These are phyloP conservation scores for Penicillium sp. DNA, from an alignment of 2,329 filamentous ascomycete genomes.

Conservation along the genomic window DNA sequence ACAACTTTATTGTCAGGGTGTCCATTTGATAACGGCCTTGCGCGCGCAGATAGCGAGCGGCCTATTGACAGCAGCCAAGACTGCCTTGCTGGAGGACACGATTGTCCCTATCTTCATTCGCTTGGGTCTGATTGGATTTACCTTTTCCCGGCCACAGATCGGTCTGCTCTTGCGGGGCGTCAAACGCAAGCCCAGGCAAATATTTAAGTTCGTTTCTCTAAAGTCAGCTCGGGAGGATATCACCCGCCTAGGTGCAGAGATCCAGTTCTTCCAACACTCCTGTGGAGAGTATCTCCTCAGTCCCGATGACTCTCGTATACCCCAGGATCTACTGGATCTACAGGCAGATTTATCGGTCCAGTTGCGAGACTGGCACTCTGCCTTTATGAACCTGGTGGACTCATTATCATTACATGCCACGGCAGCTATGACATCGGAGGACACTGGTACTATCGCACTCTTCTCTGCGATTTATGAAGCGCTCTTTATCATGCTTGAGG, in stretches of 20 bases:
- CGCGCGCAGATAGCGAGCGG: slow-evolving; percentile 22
- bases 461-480: slow-evolving; percentile 36
- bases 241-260: slow-evolving; percentile 32
- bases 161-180: slow-evolving; percentile 24
- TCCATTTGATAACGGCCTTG: slow-evolving; percentile 34
- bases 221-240: slow-evolving; percentile 37
- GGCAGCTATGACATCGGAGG: slow-evolving; percentile 17
- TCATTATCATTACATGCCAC: slow-evolving; percentile 5
- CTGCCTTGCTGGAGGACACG: slow-evolving; percentile 31
- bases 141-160: slow-evolving; percentile 21
- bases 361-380: slow-evolving; percentile 33
- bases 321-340: slow-evolving; percentile 23
- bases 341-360: slow-evolving; percentile 25
- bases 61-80: slow-evolving; percentile 18
- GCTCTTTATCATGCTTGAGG: slow-evolving; percentile 30
- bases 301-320: slow-evolving; percentile 16
- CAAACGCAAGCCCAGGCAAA: not conserved
- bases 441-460: slow-evolving; percentile 30
- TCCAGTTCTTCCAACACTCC: slow-evolving; percentile 30
- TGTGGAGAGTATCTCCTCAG: slow-evolving; percentile 29
- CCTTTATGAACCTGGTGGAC: slow-evolving; percentile 30
- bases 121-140: slow-evolving; percentile 32
- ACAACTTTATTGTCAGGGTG: slow-evolving; percentile 39
- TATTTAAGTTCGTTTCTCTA: slow-evolving; percentile 27
- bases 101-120: slow-evolving; percentile 41